Base-by-base conservation (phyloP, 2,329 filamentous ascomycete genomes). In the Ambrosiella xylebori region DNA sequence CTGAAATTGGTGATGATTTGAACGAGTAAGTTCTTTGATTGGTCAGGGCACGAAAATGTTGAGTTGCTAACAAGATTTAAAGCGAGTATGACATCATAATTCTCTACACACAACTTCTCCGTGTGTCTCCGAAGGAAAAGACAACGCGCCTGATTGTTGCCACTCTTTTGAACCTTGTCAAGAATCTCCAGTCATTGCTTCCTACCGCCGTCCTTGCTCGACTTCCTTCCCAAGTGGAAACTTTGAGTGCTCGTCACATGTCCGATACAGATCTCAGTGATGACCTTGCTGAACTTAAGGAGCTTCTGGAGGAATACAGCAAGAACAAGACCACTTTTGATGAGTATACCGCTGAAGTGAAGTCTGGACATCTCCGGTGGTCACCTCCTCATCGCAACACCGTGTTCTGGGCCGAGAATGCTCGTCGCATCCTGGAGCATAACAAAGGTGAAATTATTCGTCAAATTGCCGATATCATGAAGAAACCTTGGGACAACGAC, bases 121-220 rank as follows among this genome's bases (percentile, higher is more conserved):
- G 89, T 57, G 76, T 95, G 47, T 97, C 93, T 1, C 90, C 91
- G 50, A 98, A 98, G 71, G 93, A 97, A 69, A 98, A 98, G 76
- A 97, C 91, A 1, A 97, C 91, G 0, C 84, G 93, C 37, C 78
- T 98, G 57, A 80, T 96, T 51, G 78, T 97, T 50, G 89, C 89
- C 8, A 96, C 91, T 7, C 79, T 98, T 45, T 80, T 85, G 68
- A 97, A 95, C 71, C 82, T 98, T 50, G 80, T 96, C 50, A 74
- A 75, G 61, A 84, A 88, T 75, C 70, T 80, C 72, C 74, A 86
- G 78, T 77, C 86, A 68, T 71, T 84, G 69, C 82, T 97, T 58
- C 90, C 91, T 7, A 84, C 85, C 2, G 90, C 93, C 1, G 85
- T 93, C 19, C 84, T 95, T 60, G 88, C 88, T 55, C 85, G 88